Conservation (phyloP, 2,329 filamentous ascomycete genomes). For the Chalaropsis ovoidea region DNA sequence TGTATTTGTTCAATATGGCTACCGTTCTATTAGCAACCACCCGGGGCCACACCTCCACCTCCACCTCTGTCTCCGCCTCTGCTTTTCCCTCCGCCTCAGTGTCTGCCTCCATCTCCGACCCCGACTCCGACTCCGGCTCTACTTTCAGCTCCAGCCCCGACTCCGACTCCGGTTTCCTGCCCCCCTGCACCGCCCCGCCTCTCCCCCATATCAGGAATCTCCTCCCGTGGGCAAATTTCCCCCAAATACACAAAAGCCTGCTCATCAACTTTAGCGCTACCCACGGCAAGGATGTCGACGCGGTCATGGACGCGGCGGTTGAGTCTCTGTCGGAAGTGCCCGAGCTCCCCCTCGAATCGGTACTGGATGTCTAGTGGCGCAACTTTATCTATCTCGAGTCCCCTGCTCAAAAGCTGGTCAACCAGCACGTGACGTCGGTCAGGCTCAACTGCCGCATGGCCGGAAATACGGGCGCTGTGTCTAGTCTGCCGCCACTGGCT, state of each 20-base stretch:
- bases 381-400: slow-evolving; percentile 10
- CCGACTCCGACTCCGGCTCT: neutral
- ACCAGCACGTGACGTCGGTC: neutral
- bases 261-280: neutral
- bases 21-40: neutral
- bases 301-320: neutral
- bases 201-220: neutral
- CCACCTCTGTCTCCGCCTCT: neutral
- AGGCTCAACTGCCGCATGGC: neutral
- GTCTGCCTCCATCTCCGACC: neutral
- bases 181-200: neutral
- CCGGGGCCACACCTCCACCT: neutral
- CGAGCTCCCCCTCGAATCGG: neutral
- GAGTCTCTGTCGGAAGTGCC: neutral
- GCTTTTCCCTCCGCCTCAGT: neutral
- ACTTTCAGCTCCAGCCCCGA: neutral
- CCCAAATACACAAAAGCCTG: neutral
- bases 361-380: slow-evolving; percentile 1
- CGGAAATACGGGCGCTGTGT: neutral
- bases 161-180: neutral
- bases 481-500: neutral
- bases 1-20: neutral
- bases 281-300: neutral
- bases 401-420: slow-evolving; percentile 10
- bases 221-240: neutral